phyloP scores from a whole-genome alignment of 2,329 filamentous ascomycete species.

The Arthrinium puccinioides region DNA sequence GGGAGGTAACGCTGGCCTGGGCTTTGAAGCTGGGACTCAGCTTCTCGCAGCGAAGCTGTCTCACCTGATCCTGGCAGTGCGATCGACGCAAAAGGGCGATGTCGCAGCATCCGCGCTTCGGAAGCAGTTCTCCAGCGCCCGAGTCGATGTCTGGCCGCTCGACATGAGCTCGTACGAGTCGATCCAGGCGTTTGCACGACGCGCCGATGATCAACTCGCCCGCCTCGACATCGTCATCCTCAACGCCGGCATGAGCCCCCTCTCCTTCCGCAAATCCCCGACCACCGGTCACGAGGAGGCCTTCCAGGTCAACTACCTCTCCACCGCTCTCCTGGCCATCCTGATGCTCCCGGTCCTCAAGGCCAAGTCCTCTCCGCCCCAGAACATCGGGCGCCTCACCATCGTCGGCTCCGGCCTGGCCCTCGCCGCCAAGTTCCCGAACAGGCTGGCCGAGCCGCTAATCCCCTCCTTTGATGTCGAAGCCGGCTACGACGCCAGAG shows the following conservation, averaged over 20 bases:
- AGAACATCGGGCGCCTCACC: slow-evolving; percentile 7
- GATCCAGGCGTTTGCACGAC: slow-evolving; percentile 26
- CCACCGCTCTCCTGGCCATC: slow-evolving; percentile 38
- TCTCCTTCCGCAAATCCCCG: slow-evolving; percentile 1
- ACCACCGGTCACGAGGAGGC: slow-evolving; percentile 29
- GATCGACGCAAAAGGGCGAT: slow-evolving; percentile 18
- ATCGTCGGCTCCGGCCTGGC: slow-evolving; percentile 15
- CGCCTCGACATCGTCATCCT: slow-evolving; percentile 31
- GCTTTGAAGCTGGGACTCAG: slow-evolving; percentile 7
- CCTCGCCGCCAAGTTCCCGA: neutral
- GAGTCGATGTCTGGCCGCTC: slow-evolving; percentile 32
- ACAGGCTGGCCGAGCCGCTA: slow-evolving; percentile 7
- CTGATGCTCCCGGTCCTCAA: slow-evolving; percentile 33
- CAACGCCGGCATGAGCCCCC: slow-evolving; percentile 21
- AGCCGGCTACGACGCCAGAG: slow-evolving; percentile 7
- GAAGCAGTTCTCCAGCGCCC: slow-evolving; percentile 11
- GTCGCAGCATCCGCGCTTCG: slow-evolving; percentile 10
- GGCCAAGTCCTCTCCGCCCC: slow-evolving; percentile 7
- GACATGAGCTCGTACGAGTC: slow-evolving; percentile 32
- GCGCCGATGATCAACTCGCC: slow-evolving; percentile 17
- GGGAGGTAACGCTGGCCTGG: neutral
- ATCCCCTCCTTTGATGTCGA: neutral
- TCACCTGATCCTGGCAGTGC: slow-evolving; percentile 23
- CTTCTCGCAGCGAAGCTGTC: slow-evolving; percentile 17
- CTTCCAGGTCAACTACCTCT: slow-evolving; percentile 44